Percentiles rank a stretch among this genome's conserved stretches.
Evolutionary conservation across 2,329 filamentous ascomycete species (phyloP).

Genomic region (Graphilbum fragrans): DNA sequence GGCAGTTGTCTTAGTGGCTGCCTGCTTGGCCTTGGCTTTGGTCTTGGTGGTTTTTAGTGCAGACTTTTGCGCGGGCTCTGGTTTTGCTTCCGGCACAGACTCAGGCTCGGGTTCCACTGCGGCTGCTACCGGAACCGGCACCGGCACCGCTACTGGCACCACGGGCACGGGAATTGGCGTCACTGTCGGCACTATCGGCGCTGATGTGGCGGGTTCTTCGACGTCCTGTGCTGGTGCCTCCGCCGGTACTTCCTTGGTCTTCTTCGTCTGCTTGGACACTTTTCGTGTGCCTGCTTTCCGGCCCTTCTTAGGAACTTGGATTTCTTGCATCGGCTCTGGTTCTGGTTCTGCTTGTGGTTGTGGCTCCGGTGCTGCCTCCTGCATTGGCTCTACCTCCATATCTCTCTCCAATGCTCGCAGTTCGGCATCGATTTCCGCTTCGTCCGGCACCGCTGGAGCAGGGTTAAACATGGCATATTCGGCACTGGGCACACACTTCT

Average conservation of each 20-base stretch:
- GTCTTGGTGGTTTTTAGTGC: neutral
- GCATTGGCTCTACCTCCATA: slow-evolving; percentile 29
- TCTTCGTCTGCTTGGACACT: slow-evolving; percentile 39
- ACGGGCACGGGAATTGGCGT: neutral
- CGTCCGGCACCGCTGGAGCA: slow-evolving; percentile 27
- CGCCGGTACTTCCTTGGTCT: slow-evolving; percentile 21
- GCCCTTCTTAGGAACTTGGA: slow-evolving; percentile 40
- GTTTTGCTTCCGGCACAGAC: neutral
- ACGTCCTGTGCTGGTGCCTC: slow-evolving; percentile 10
- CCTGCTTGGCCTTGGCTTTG: slow-evolving; percentile 3
- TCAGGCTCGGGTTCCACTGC: slow-evolving; percentile 2
- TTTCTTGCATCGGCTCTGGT: slow-evolving; percentile 18
- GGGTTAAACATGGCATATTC: slow-evolving; percentile 43
- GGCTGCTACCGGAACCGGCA: slow-evolving; percentile 1
- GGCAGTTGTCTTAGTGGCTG: slow-evolving; percentile 1
- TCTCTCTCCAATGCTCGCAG: slow-evolving; percentile 35
- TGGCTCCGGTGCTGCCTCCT: no score
- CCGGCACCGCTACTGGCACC: neutral
- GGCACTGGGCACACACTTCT: slow-evolving; percentile 13
- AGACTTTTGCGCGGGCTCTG: neutral
- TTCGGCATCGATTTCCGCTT: slow-evolving; percentile 38
- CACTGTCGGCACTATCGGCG: neutral
- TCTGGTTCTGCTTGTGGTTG: no score
- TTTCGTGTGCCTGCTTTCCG: slow-evolving; percentile 40
- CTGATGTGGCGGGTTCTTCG: slow-evolving; percentile 2